phyloP scores from a whole-genome alignment of 2,329 filamentous ascomycete genomes.

The Macroventuria anomochaeta region DNA sequence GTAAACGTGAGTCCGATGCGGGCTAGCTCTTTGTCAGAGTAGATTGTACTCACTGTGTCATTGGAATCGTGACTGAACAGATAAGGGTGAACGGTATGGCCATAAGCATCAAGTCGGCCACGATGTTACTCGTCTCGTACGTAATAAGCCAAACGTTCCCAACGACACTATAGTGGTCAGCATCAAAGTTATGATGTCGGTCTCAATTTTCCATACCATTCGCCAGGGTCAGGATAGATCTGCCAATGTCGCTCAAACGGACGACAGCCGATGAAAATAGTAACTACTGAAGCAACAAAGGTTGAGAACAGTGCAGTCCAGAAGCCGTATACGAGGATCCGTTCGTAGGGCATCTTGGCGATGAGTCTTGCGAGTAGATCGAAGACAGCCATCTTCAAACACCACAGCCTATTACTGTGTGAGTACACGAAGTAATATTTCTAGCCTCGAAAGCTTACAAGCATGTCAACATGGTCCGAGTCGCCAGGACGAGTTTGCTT shows the following conservation, averaged over 20 bases:
- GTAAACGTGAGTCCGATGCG: neutral
- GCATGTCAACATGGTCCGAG: constrained; percentile 24
- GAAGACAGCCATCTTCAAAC: constrained; percentile 27
- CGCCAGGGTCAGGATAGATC: constrained; percentile 24
- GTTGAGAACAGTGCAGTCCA: constrained; percentile 16
- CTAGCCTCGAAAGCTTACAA: constrained; percentile 9
- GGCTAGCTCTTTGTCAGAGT: neutral
- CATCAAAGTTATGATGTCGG: neutral
- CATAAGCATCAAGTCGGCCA: constrained; percentile 28
- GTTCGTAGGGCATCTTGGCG: constrained; percentile 26
- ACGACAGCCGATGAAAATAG: constrained; percentile 19
- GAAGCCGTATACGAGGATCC: constrained; percentile 16
- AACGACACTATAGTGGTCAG: constrained; percentile 22
- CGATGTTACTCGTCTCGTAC: constrained; percentile 27
- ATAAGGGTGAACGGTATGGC: constrained; percentile 21
- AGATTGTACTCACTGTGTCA: constrained; percentile 14
- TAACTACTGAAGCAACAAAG: constrained; percentile 23
- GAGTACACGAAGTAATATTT: neutral
- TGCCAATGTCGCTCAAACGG: constrained; percentile 25
- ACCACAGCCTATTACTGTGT: constrained; percentile 21
- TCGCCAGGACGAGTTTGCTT: constrained; percentile 24
- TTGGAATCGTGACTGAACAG: constrained; percentile 16
- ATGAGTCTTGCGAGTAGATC: constrained; percentile 24
- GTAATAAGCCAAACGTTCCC: constrained; percentile 30
- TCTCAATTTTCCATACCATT: constrained; percentile 16